Base-by-base conservation (phyloP, 495 filamentous ascomycete genomes). In the Viridothelium virens region DNA sequence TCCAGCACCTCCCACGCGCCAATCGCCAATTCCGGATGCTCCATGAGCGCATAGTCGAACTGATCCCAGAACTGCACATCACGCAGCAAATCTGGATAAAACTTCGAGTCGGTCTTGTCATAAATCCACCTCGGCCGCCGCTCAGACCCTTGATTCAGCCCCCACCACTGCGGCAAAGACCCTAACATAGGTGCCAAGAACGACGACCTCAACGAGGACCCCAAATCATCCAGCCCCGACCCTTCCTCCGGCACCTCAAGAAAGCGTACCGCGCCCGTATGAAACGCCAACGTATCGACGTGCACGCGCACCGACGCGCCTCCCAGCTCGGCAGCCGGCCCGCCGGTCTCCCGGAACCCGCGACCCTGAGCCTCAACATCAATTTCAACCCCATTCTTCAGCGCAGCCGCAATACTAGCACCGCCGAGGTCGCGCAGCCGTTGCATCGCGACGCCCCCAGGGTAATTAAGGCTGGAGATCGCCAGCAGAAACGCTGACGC, bases 241-340 rank as follows among this genome's bases (percentile, higher is more conserved):
- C 65, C 65, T 68, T 47, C 38, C 70, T 70, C 50, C 74, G 69
- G 63, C 71, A 69, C 69, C 68, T 91, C 83, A 16, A 90, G 81
- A 72, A 99, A 99, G 9, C 92, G 84, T 0, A 93, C 96, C 12
- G 96, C 85, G 61, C 94, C 94, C 37, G 94, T 97, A 84, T 96
- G 96, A 75, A 91, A 97, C 31, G 89, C 86, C 3, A 94, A 77
- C 39, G 94, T 94, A 65, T 93, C 92, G 62, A 95, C 84, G 72
- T 97, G 89, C 44, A 95, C 82, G 5, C 25, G 64, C 16, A 74
- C 71, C 9, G 80, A 25, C 25, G 25, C 25, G 25, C 25, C 25
- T 25, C 25, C 25, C 25, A 25, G 25, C 25, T 25, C 25, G 25
- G 25, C 25, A 25, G 25, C 25, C 25, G 25, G 25, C 25, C 25